phyloP scores from a whole-genome alignment of 2,329 filamentous ascomycete species.

The Cordyceps farinosa region DNA sequence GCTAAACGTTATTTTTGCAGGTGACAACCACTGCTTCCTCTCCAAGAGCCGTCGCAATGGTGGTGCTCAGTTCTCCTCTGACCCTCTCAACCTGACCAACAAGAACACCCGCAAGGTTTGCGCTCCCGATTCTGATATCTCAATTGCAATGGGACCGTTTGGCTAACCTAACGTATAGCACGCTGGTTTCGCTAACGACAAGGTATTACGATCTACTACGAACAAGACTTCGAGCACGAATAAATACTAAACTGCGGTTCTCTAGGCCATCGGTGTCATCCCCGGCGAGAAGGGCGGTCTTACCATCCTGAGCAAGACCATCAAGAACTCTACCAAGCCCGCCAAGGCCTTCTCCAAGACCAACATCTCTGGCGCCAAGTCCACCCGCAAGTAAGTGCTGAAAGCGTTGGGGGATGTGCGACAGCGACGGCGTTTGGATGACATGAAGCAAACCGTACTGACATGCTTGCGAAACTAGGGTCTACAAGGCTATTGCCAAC shows the following conservation, averaged over 20 bases:
- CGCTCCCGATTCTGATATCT: slow-evolving; percentile 6
- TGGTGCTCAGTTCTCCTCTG: slow-evolving; percentile 86
- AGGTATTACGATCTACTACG: slow-evolving; percentile 55
- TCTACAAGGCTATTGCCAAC: slow-evolving; percentile 85
- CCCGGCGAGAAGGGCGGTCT: slow-evolving; percentile 75
- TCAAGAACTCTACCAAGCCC: slow-evolving; percentile 68
- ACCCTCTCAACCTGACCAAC: slow-evolving; percentile 92
- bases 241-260: slow-evolving; percentile 21
- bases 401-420: neutral
- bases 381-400: slow-evolving; percentile 63
- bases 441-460: slow-evolving; percentile 18
- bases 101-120: slow-evolving; percentile 84
- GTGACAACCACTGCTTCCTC: slow-evolving; percentile 83
- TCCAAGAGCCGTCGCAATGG: slow-evolving; percentile 81
- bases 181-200: slow-evolving; percentile 88
- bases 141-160: neutral
- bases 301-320: slow-evolving; percentile 80
- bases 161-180: slow-evolving; percentile 55
- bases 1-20: slow-evolving; percentile 42
- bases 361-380: slow-evolving; percentile 68
- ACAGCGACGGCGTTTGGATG: neutral
- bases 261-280: slow-evolving; percentile 76
- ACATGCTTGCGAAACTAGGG: slow-evolving; percentile 48
- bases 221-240: neutral
- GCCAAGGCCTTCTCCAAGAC: slow-evolving; percentile 60